These are phyloP conservation scores for Lunularia cruciata DNA, from an alignment of 225 moss, liverwort and hornwort genomes.

Conservation along the genomic window DNA sequence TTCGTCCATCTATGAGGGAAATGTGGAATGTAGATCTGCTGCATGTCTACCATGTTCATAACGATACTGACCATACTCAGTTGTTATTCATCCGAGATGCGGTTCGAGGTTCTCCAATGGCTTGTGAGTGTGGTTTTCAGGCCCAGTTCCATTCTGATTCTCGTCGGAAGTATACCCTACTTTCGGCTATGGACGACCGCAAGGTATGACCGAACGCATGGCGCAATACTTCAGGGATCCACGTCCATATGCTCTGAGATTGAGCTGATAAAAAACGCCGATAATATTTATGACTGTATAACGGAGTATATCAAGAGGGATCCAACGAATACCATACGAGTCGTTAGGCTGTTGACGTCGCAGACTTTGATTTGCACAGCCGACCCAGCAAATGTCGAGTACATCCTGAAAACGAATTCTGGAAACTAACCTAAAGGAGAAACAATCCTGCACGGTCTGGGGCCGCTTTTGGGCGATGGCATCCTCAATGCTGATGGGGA, in stretches of 20 bases:
- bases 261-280: constrained; percentile 27
- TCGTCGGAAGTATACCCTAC: too few relatives aligned
- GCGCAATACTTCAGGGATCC: too few relatives aligned
- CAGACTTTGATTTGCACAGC: constrained; percentile 31
- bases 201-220: neutral
- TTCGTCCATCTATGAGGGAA: too few relatives aligned
- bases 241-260: constrained; percentile 1
- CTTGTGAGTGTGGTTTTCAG: too few relatives aligned
- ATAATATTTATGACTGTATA: constrained; percentile 43
- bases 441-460: neutral
- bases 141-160: too few relatives aligned
- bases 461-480: constrained; percentile 39
- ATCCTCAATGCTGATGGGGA: constrained; percentile 51
- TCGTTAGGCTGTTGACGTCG: constrained; percentile 22
- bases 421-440: constrained; percentile 30
- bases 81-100: too few relatives aligned
- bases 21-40: too few relatives aligned
- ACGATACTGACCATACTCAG: too few relatives aligned
- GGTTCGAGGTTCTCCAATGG: too few relatives aligned
- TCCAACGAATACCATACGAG: constrained; percentile 40
- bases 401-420: constrained; percentile 55
- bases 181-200: neutral
- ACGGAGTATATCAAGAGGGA: constrained; percentile 29
- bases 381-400: constrained; percentile 55
- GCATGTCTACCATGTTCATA: too few relatives aligned